Evolutionary conservation across 805 yeast species (phyloP), one percentile per base, ranked within the genome.

Genomic region (Limtongia smithiae): DNA sequence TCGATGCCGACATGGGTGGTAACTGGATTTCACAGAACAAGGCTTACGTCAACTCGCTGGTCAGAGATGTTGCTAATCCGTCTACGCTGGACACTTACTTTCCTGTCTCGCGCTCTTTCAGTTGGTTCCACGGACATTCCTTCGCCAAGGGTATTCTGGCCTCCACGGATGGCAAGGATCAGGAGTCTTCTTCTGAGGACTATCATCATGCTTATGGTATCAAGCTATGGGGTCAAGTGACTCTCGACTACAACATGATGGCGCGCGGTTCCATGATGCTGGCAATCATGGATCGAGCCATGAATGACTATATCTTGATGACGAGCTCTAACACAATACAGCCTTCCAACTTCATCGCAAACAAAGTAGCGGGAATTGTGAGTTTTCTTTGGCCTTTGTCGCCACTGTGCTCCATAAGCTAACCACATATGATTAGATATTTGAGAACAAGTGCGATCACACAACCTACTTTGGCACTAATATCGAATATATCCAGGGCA

Each of bases 71-170:
- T 22, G 82, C 82, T 35, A 82, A 82, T 59, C 86, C 89, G 4
- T 65, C 53, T 25, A 69, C 77, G 11, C 54, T 60, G 2, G 64
- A 65, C 14, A 86, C 82, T 58, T 75, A 73, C 53, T 84, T 82
- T 71, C 90, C 91, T 1, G 77, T 74, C 9, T 79, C 74, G 37
- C 72, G 90, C 52, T 69, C 73, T 48, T 84, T 83, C 66, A 90
- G 83, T 65, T 84, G 85, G 79, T 84, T 66, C 66, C 68, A 72
- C 55, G 91, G 91, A 7, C 91, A 84, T 61, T 77, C 84, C 25
- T 82, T 85, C 81, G 89, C 90, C 8, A 76, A 77, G 54, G 91
- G 91, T 1, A 62, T 84, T 22, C 78, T 75, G 60, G 77, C 74
- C 11, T 72, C 78, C 39, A 80, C 77, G 1, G 86, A 82, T 62